Conservation (phyloP, 768 basidiomycete species). For the Udeniomyces megalosporus region DNA sequence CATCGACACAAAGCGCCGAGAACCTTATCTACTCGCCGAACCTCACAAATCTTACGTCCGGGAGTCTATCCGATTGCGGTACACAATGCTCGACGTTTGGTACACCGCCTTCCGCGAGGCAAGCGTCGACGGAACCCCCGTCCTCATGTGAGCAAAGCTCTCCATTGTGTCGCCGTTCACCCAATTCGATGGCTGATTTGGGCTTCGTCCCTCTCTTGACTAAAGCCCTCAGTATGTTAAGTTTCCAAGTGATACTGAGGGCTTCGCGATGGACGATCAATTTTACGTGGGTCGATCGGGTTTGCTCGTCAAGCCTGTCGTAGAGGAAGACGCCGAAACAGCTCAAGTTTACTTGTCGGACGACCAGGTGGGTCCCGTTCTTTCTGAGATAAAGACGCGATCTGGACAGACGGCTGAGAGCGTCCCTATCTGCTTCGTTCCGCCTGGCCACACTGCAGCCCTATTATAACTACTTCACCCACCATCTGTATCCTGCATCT, state of each 20-base stretch:
- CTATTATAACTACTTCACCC: constrained; percentile 85
- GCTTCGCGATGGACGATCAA: constrained; percentile 84
- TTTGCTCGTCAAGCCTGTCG: constrained; percentile 79
- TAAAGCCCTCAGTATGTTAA: constrained; percentile 82
- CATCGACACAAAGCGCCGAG: constrained; percentile 91
- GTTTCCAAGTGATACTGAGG: constrained; percentile 74
- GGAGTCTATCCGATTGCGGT: constrained; percentile 62
- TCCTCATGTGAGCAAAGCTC: constrained; percentile 46
- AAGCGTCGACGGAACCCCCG: constrained; percentile 59
- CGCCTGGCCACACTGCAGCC: constrained; percentile 35
- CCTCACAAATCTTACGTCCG: constrained; percentile 72
- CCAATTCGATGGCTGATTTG: background rate
- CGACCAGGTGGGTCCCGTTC: constrained; percentile 39
- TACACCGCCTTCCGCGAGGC: constrained; percentile 94
- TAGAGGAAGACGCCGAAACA: constrained; percentile 50
- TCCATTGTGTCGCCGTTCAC: background rate
- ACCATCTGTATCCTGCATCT: constrained; percentile 39
- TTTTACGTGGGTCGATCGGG: constrained; percentile 81
- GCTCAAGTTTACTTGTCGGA: constrained; percentile 71
- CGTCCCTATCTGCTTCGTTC: background rate
- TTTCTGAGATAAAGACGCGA: background rate
- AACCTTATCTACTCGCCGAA: constrained; percentile 81
- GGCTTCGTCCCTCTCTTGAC: background rate
- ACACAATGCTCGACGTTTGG: constrained; percentile 79
- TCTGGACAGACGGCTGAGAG: background rate